Base-by-base conservation (phyloP, 495 filamentous ascomycete species). In the Aspergillus hancockii region DNA sequence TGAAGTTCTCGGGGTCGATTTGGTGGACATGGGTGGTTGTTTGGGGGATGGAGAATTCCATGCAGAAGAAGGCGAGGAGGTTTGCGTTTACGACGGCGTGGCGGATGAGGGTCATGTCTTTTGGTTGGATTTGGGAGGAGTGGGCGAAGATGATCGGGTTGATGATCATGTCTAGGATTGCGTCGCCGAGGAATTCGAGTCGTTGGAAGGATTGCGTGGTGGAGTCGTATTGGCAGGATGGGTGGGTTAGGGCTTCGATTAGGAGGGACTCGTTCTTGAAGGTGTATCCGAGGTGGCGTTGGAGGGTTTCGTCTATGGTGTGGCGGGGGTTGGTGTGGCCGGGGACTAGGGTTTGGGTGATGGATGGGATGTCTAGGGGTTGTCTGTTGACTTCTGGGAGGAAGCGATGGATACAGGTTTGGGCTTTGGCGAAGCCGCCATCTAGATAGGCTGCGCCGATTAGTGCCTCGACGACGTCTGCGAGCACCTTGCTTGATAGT, bases 161-260 rank as follows among this genome's bases (percentile, higher is more conserved):
- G 49, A 98, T 78, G 51, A 97, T 69, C 68, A 83, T 85, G 67
- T 98, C 94, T 0, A 98, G 83, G 12, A 97, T 75, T 0, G 92
- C 82, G 65, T 98, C 94, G 8, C 94, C 94, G 0, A 97, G 79
- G 70, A 92, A 98, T 68, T 98, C 94, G 14, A 97, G 81, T 0
- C 93, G 86, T 62, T 98, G 89, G 68, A 95, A 90, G 8, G 88
- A 93, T 34, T 83, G 76, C 1, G 74, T 73, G 8, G 70, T 67
- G n/a, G 70, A 65, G 54, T 83, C 76, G 43, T 75, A 70, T 36
- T 72, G 75, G 63, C 81, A 90, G 3, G 92, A 96, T 0, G 87
- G 76, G 67, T 97, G 94, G 0, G 92, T 97, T 31, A 96, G 77
- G 3, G 93, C 90, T 74, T 97, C 92, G 18, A 89, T 65, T n/a